Percentiles rank a stretch among this genome's conserved stretches.
phyloP scores from a whole-genome alignment of 495 filamentous ascomycete species.

The Symbiotaphrina buchneri region DNA sequence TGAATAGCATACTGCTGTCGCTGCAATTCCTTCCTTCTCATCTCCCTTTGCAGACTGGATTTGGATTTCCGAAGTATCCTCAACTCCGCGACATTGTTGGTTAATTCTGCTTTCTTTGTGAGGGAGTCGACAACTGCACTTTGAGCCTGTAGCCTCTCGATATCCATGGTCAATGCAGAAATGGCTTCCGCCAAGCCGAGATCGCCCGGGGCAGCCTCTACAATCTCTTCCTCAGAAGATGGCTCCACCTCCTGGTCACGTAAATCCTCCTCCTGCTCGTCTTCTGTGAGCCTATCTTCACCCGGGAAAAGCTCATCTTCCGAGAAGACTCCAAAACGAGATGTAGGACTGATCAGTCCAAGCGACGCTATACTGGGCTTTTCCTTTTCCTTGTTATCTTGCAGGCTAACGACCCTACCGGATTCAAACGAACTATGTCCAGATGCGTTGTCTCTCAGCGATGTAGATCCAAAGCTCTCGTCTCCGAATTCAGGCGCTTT shows the following conservation, averaged over 20 bases:
- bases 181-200: slow-evolving; percentile 87
- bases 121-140: slow-evolving; percentile 82
- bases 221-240: slow-evolving; percentile 48
- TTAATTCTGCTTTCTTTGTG: slow-evolving; percentile 83
- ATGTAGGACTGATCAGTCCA: slow-evolving; percentile 63
- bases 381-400: slow-evolving; percentile 25
- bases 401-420: slow-evolving; percentile 9
- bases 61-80: slow-evolving; percentile 88
- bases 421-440: slow-evolving; percentile 15
- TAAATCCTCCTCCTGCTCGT: slow-evolving; percentile 59
- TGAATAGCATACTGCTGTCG: slow-evolving; percentile 93
- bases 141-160: slow-evolving; percentile 72
- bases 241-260: slow-evolving; percentile 32
- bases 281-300: slow-evolving; percentile 65
- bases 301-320: slow-evolving; percentile 88
- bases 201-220: slow-evolving; percentile 89
- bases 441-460: slow-evolving; percentile 20
- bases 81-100: slow-evolving; percentile 85
- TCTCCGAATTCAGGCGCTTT: slow-evolving; percentile 14
- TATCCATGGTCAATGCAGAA: slow-evolving; percentile 58
- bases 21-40: slow-evolving; percentile 85
- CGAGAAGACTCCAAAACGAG: slow-evolving; percentile 68
- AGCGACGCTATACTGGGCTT: slow-evolving; percentile 79
- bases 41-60: slow-evolving; percentile 75
- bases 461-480: no score